A percentile compares a stretch with the other conserved stretches of the same genome.
phyloP scores from a whole-genome alignment of 345 rosid species.

The Corchorus capsularis region DNA sequence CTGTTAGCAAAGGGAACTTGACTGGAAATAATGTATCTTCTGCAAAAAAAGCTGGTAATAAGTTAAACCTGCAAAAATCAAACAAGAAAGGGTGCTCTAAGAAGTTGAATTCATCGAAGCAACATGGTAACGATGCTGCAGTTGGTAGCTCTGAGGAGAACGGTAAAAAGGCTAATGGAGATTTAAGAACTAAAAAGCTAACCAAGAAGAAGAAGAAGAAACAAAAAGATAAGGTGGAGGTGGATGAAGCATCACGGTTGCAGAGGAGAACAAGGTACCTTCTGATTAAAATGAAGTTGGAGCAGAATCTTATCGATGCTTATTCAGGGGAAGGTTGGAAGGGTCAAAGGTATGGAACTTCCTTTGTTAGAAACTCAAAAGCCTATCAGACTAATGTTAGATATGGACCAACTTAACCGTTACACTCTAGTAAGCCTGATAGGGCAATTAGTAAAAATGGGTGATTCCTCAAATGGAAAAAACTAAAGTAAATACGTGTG shows the following conservation, averaged over 20 bases:
- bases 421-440: neutral
- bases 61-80: conserved; percentile 26
- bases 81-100: conserved; percentile 28
- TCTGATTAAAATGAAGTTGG: conserved; percentile 88
- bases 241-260: conserved; percentile 78
- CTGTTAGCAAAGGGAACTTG: conserved; percentile 36
- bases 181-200: conserved; percentile 35
- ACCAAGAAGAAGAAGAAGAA: conserved; percentile 55
- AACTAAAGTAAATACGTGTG: too few relatives aligned
- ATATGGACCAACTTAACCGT: neutral
- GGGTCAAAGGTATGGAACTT: conserved; percentile 83
- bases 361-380: neutral
- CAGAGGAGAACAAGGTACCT: conserved; percentile 89
- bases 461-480: neutral
- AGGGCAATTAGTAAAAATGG: neutral
- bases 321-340: conserved; percentile 98
- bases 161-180: conserved; percentile 30
- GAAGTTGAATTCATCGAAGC: conserved; percentile 30
- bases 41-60: conserved; percentile 18
- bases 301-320: conserved; percentile 98
- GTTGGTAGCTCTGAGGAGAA: conserved; percentile 26
- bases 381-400: neutral
- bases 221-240: conserved; percentile 48
- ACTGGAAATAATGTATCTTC: conserved; percentile 23
- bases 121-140: conserved; percentile 16